phyloP scores from a whole-genome alignment of 139 green algal species.

The Tetraselmis striata region DNA sequence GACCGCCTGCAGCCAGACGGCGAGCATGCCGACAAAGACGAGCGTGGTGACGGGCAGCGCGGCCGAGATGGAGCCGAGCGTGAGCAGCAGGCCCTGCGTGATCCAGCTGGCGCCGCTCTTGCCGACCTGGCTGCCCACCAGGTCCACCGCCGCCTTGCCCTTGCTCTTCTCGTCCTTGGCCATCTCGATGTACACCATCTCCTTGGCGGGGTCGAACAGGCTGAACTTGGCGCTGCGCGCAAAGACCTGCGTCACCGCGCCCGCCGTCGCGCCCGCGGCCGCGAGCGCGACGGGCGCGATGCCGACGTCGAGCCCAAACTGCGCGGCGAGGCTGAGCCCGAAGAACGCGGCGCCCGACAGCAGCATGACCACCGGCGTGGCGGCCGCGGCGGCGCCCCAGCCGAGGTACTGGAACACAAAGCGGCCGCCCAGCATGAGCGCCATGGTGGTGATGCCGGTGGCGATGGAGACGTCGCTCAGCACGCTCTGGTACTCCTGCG shows the following conservation, averaged over 20 bases:
- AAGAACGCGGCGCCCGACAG: slow-evolving; percentile 59
- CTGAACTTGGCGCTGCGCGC: slow-evolving; percentile 64
- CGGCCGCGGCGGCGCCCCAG: slow-evolving; percentile 53
- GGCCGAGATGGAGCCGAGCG: slow-evolving; percentile 39
- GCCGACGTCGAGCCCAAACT: slow-evolving; percentile 9
- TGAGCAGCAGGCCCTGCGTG: slow-evolving; percentile 56
- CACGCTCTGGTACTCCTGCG: slow-evolving; percentile 55
- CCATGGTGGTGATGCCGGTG: slow-evolving; percentile 63
- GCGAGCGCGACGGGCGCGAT: slow-evolving; percentile 34
- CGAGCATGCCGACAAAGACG: slow-evolving; percentile 43
- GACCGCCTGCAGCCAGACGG: slow-evolving; percentile 47
- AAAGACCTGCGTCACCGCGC: slow-evolving; percentile 69
- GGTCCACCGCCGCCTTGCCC: slow-evolving; percentile 82
- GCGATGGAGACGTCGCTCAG: slow-evolving; percentile 75
- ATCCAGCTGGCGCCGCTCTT: slow-evolving; percentile 60
- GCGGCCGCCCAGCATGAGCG: slow-evolving; percentile 67
- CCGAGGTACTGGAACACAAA: slow-evolving; percentile 71
- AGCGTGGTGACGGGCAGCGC: slow-evolving; percentile 44
- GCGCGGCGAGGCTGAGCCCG: slow-evolving; percentile 16
- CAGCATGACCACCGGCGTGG: slow-evolving; percentile 61
- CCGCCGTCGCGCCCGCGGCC: slow-evolving; percentile 44
- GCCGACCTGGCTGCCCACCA: slow-evolving; percentile 72
- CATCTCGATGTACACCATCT: slow-evolving; percentile 89
- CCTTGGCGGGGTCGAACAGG: slow-evolving; percentile 77
- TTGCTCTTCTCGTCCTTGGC: slow-evolving; percentile 66